Evolutionary conservation across 2,329 filamentous ascomycete genomes (phyloP), one percentile per base, ranked within the genome.

Genomic region (Rosellinia necatrix): DNA sequence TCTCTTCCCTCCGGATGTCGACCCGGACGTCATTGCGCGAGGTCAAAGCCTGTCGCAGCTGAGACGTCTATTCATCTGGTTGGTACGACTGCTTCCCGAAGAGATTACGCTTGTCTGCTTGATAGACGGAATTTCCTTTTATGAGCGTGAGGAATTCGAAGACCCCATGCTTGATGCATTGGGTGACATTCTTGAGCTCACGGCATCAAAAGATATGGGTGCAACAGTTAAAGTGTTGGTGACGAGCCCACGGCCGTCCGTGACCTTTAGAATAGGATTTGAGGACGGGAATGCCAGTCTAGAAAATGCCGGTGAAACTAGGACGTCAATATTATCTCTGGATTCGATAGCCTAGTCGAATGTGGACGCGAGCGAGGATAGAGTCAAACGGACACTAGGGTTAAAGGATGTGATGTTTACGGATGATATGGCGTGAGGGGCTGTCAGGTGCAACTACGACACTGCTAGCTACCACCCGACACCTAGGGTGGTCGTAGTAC

Each of bases 141-240:
- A 41, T 12, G 47, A 49, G 47, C 34, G 47, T 29, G 24, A 49
- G n/a, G 47, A 49, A n/a, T 49, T 49, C 15, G 47, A 49, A 49
- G 34, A 49, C 24, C 47, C 47, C 9, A 49, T 49, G 47, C 24
- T 49, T 15, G 47, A 49, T 13, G 22, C 29, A 15, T 32, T 49
- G 25, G 47, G 24, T 4, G 35, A 49, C 12, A 30, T 49, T 30
- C 47, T 49, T 7, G 30, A 41, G 22, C 24, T 49, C 10, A 32
- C 34, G 15, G 12, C 24, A 22, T 40, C 22, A 4, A n/a, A 40
- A 6, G 22, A 49, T 49, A 10, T 40, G 34, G 7, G 8, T 2
- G 47, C 47, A 6, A 32, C 34, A 22, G 24, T 41, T 17, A 49
- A 49, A 41, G 34, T 49, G 21, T 10, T 49, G 24, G 35, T 41